Evolutionary conservation across 148 eudicot genomes (phyloP), one percentile per base, ranked within the genome.

Genomic region (Limonium bicolor): DNA sequence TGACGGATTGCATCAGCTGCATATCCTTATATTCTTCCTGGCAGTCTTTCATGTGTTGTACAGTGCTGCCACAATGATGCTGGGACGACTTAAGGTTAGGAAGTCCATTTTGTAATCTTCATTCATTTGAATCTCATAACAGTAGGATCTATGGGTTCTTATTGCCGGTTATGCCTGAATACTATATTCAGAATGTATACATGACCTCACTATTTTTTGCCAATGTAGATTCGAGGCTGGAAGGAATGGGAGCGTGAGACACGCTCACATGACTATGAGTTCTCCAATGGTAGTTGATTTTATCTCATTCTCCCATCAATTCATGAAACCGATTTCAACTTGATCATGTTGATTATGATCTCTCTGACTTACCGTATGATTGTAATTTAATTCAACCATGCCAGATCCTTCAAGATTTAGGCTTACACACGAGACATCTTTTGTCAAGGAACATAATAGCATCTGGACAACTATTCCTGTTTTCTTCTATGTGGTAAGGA

Each of bases 11-110:
- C 97, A 90, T 66, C 97, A 90, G 27, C 55, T 90, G 18, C 95
- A 90, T 72, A 77, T 90, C 55, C 78, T 90, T 62, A 90, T 90
- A 61, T 90, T 90, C 76, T 84, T 90, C 58, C 71, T 90, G 65
- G 97, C 97, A 18, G 76, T 77, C 12, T 84, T 80, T 59, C 97
- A 90, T 68, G 95, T 84, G 1, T 17, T 77, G 2, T 77, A 74
- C 53, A 70, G 87, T 57, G 72, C 75, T 39, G 58, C 66, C 7
- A 90, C 97, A n/a, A 84, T 90, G 97, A 17, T 46, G 36, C 95
- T 84, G 13, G 95, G 97, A 40, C 80, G 78, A 62, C 28, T 71
- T 73, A 90, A 80, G 95, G 97, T 80, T 17, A 7, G 41, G n/a
- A n/a, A n/a, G n/a, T n/a, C n/a, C n/a, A n/a, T n/a, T n/a, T n/a